Conservation (phyloP, 768 basidiomycete species). For the Leccinellum albellum region DNA sequence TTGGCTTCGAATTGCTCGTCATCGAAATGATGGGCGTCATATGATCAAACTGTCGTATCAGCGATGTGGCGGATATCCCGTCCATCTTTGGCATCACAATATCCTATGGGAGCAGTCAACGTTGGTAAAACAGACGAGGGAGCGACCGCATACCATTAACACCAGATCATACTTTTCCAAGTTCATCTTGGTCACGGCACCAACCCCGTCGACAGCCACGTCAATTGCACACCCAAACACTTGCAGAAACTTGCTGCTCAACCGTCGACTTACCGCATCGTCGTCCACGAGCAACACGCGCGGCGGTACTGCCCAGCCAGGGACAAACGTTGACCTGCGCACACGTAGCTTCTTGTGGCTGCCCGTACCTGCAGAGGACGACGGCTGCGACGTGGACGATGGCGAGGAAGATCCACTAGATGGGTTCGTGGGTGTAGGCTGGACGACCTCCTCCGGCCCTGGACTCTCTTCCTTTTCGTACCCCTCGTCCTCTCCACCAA, state of each 20-base stretch:
- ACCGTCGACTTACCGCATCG: conserved; percentile 83
- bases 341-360: conserved; percentile 54
- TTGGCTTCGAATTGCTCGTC: conserved; percentile 92
- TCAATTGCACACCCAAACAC: conserved; percentile 95
- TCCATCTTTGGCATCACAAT: conserved; percentile 93
- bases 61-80: conserved; percentile 84
- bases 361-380: conserved; percentile 5
- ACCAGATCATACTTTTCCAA: conserved; percentile 93
- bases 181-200: conserved; percentile 96
- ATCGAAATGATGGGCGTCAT: conserved; percentile 98
- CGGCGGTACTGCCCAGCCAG: conserved; percentile 89
- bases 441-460: conserved; percentile 38
- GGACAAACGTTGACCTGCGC: conserved; percentile 75
- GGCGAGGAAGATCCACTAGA: conserved; percentile 14
- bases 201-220: conserved; percentile 89
- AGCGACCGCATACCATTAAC: conserved; percentile 68
- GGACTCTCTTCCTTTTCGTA: conserved; percentile 27
- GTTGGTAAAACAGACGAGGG: not conserved
- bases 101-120: conserved; percentile 48
- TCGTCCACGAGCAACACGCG: conserved; percentile 93
- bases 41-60: conserved; percentile 93
- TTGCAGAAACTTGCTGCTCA: conserved; percentile 91
- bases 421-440: conserved; percentile 34
- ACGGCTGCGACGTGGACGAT: conserved; percentile 14
- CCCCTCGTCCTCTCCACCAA: conserved; percentile 15